These are phyloP conservation scores for Truncatella angustata DNA, from an alignment of 2,329 filamentous ascomycete species.

Conservation along the genomic window DNA sequence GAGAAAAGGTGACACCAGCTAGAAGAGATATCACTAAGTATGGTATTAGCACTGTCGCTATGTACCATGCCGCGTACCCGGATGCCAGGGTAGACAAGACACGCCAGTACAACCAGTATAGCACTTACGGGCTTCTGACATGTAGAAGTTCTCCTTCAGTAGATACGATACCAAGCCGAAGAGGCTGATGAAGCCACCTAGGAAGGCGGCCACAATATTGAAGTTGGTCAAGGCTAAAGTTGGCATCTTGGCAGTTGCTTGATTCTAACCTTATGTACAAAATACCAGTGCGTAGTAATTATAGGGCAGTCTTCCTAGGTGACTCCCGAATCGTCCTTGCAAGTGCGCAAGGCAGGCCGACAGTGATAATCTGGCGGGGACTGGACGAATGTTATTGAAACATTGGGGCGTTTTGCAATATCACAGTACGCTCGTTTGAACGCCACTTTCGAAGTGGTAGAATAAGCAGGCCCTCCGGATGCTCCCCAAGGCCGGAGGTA, in stretches of 20 bases:
- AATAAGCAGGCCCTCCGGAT: background rate
- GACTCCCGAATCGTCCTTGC: constrained; percentile 34
- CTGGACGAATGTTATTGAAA: constrained; percentile 42
- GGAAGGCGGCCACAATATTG: constrained; percentile 76
- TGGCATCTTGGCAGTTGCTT: constrained; percentile 34
- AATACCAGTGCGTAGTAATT: background rate
- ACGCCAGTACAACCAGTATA: background rate
- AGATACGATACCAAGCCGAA: constrained; percentile 90
- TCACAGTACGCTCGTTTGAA: background rate
- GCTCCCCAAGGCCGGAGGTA: no score
- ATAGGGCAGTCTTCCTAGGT: constrained; percentile 1
- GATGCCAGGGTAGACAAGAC: background rate
- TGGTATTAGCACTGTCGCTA: background rate
- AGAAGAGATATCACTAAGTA: constrained; percentile 75
- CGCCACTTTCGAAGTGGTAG: constrained; percentile 3
- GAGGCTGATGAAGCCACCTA: constrained; percentile 86
- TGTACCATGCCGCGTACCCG: background rate
- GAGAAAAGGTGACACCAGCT: constrained; percentile 75
- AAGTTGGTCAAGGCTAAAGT: constrained; percentile 68
- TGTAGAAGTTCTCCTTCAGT: constrained; percentile 84
- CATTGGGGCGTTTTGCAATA: constrained; percentile 26
- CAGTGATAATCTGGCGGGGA: constrained; percentile 25
- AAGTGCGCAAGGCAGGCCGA: constrained; percentile 28
- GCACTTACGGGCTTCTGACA: constrained; percentile 80
- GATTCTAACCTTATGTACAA: background rate